Evolutionary conservation across 306 rosid genomes (phyloP), one percentile per base, ranked within the genome.

Genomic region (Castanea sativa): DNA sequence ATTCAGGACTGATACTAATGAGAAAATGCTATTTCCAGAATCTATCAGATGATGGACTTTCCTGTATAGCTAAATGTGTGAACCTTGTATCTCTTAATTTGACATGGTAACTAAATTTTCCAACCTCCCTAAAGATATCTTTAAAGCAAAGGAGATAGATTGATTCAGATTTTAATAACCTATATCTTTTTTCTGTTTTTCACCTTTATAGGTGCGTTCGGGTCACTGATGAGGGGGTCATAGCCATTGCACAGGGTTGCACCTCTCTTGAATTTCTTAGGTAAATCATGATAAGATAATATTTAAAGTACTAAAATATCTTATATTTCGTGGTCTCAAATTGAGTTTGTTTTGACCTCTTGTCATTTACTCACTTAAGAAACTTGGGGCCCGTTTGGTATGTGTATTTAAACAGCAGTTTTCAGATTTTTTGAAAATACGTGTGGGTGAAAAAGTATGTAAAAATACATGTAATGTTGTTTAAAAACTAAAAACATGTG

Each of bases 41-140:
- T 84, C 85, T 93, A 67, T 91, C 92, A 18, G 97, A 91, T 82
- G 91, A 87, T 81, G 98, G 91, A 69, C 92, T 93, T 75, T 51
- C 71, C 55, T 73, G 85, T 81, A 83, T 90, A 83, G 90, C 94
- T 32, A 85, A 84, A 79, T 93, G 97, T 86, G 80, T 82, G 74
- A 78, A 84, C 69, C 91, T 93, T 56, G 77, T 73, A 53, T 90
- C 93, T 55, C 94, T 93, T 74, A 91, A 90, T 82, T 81, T 91
- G 84, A 91, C 98, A 69, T 93, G 98, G 98, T 90, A 91, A 80
- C 60, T 69, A 76, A 81, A 83, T 74, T 70, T 79, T 65, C 49
- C 55, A 64, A 83, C 65, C 29, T 49, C 51, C 76, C 59, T 63
- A 72, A 12, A 35, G 53, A 25, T 59, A 19, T 20, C 59, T 83